A percentile compares a stretch with the other conserved stretches of the same genome.
phyloP scores from a whole-genome alignment of 345 rosid genomes.

The Cardamine occulta region DNA sequence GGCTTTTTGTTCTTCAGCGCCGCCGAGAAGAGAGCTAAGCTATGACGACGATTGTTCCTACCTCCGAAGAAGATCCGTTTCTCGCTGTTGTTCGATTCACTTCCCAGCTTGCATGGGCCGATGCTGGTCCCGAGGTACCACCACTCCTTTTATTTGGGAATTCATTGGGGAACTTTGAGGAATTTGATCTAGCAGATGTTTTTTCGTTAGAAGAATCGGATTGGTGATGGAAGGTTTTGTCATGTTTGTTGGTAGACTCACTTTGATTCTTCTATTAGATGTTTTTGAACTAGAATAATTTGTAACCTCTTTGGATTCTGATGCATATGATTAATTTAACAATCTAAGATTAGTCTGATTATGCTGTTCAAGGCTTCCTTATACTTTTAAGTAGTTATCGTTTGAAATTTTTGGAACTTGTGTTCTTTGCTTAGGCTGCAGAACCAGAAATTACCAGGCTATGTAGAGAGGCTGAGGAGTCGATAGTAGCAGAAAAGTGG shows the following conservation, averaged over 20 bases:
- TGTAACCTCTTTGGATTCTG: neutral
- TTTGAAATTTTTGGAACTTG: neutral
- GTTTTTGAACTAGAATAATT: neutral
- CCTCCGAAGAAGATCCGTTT: slow-evolving; percentile 91
- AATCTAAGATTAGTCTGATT: neutral
- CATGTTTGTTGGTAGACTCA: neutral
- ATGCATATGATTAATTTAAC: neutral
- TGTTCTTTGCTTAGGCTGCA: slow-evolving; percentile 56
- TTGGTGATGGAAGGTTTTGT: neutral
- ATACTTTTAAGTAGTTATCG: neutral
- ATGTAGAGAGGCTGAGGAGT: slow-evolving; percentile 80
- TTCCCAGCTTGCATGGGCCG: slow-evolving; percentile 94
- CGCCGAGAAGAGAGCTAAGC: slow-evolving; percentile 38
- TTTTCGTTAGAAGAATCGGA: slow-evolving; percentile 5
- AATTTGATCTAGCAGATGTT: neutral
- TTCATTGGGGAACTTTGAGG: neutral
- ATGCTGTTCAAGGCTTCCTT: neutral
- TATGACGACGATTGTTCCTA: slow-evolving; percentile 91
- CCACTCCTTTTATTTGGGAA: neutral
- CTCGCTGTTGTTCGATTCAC: slow-evolving; percentile 92
- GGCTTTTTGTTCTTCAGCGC: slow-evolving; percentile 35
- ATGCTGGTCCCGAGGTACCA: slow-evolving; percentile 93
- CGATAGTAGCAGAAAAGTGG: slow-evolving; percentile 67
- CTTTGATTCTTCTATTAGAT: slow-evolving; percentile 9
- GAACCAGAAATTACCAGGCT: slow-evolving; percentile 78